Percentiles rank a stretch among this genome's conserved stretches.
These are phyloP conservation scores for Lolium rigidum DNA, from an alignment of 176 grass and related monocot species.

Conservation along the genomic window DNA sequence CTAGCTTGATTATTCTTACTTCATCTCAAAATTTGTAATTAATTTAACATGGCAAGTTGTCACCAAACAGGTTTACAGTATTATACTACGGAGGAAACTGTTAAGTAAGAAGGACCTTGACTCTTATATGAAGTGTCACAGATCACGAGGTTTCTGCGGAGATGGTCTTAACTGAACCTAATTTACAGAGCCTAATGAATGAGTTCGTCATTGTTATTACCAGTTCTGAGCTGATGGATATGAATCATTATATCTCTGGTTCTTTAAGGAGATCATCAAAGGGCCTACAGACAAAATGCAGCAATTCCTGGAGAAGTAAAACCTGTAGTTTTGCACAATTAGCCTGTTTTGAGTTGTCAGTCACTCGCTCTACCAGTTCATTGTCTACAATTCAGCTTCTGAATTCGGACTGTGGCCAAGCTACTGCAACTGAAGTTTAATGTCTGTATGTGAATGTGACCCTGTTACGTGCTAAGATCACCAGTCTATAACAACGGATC, in stretches of 20 bases:
- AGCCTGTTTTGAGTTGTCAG: background rate
- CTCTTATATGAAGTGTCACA: too few species aligned
- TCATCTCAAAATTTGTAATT: background rate
- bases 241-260: constrained; percentile 34
- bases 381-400: too few species aligned
- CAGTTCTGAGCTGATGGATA: too few species aligned
- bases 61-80: too few species aligned
- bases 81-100: too few species aligned
- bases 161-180: too few species aligned
- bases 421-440: constrained; percentile 50
- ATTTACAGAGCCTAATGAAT: constrained; percentile 18
- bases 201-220: constrained; percentile 63
- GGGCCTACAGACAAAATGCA: constrained; percentile 45
- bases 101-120: too few species aligned
- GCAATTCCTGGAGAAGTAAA: constrained; percentile 55
- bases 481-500: background rate
- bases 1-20: constrained; percentile 21
- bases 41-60: too few species aligned
- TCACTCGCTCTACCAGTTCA: background rate
- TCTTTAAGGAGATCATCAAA: constrained; percentile 51
- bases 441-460: constrained; percentile 50
- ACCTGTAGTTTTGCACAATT: constrained; percentile 48
- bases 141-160: too few species aligned
- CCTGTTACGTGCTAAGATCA: constrained; percentile 36
- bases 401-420: constrained; percentile 14